These are phyloP conservation scores for Abortiporus biennis DNA, from an alignment of 1,284 basidiomycete genomes.

Conservation along the genomic window DNA sequence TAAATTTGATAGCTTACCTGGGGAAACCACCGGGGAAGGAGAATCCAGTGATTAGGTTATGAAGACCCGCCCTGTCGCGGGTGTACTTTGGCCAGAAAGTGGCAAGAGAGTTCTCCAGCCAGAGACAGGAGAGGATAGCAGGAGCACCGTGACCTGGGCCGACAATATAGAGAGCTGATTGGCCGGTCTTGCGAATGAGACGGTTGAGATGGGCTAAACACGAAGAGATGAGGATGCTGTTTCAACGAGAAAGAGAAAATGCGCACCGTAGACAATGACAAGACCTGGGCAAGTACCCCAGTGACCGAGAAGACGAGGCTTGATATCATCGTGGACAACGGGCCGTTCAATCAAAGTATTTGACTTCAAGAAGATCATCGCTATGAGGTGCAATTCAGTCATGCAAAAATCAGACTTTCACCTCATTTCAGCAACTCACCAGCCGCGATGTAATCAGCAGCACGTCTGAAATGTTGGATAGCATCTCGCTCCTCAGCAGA, in stretches of 20 bases:
- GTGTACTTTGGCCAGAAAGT: conserved; percentile 71
- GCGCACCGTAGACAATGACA: conserved; percentile 52
- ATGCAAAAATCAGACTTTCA: background rate
- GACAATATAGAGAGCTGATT: conserved; percentile 66
- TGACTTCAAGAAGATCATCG: conserved; percentile 77
- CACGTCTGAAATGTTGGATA: conserved; percentile 48
- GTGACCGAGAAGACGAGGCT: conserved; percentile 72
- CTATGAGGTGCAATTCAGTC: conserved; percentile 26
- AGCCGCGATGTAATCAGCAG: conserved; percentile 62
- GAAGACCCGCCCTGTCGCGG: conserved; percentile 56
- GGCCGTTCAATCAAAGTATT: conserved; percentile 65
- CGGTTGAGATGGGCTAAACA: conserved; percentile 63
- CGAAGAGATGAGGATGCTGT: background rate
- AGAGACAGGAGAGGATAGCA: conserved; percentile 73
- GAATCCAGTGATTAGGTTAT: conserved; percentile 60
- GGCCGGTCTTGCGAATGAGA: conserved; percentile 56
- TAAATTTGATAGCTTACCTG: conserved; percentile 33
- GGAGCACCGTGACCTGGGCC: conserved; percentile 82
- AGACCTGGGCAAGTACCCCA: conserved; percentile 80
- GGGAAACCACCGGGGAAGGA: conserved; percentile 65
- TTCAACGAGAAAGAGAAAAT: background rate
- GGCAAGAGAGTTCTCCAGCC: conserved; percentile 76
- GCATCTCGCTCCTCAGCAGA: conserved; percentile 41
- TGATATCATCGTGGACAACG: conserved; percentile 64
- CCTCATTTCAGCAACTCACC: conserved; percentile 29